Evolutionary conservation across 23 red algal species (phyloP).

Genomic region (Chondrus crispus): DNA sequence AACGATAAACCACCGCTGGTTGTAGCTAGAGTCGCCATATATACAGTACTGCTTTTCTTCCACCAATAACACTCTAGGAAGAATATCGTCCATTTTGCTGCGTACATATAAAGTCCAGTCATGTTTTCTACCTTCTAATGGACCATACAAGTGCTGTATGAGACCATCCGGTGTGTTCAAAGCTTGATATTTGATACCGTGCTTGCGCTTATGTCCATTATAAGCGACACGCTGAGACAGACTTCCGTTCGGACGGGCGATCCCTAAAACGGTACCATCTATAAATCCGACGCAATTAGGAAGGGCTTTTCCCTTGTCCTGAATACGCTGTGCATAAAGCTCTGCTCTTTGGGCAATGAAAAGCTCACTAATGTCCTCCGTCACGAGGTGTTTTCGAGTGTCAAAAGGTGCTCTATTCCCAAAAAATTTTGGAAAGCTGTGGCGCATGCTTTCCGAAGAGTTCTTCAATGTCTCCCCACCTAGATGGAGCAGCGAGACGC

Average conservation of each 20-base stretch:
- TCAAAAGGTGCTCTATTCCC: neutral
- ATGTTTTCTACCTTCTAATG: neutral
- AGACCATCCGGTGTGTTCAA: neutral
- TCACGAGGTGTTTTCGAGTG: neutral
- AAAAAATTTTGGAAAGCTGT: neutral
- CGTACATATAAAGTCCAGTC: constrained; percentile 18
- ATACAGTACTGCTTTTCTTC: neutral
- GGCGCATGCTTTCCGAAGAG: neutral
- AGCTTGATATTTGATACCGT: neutral
- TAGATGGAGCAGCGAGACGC: neutral
- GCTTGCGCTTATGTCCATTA: constrained; percentile 22
- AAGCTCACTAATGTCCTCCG: neutral
- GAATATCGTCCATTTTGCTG: neutral
- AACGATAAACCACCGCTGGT: neutral
- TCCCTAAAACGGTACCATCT: neutral
- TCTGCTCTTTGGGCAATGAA: neutral
- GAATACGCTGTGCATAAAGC: neutral
- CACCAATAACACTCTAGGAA: neutral
- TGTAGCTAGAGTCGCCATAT: neutral
- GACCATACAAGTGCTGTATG: neutral
- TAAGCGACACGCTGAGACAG: constrained; percentile 7
- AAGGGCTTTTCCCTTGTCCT: neutral
- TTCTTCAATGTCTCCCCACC: neutral
- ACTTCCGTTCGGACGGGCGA: neutral
- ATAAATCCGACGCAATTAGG: neutral